Conservation (phyloP, 768 basidiomycete species). For the Kwoniella mangroviensis region DNA sequence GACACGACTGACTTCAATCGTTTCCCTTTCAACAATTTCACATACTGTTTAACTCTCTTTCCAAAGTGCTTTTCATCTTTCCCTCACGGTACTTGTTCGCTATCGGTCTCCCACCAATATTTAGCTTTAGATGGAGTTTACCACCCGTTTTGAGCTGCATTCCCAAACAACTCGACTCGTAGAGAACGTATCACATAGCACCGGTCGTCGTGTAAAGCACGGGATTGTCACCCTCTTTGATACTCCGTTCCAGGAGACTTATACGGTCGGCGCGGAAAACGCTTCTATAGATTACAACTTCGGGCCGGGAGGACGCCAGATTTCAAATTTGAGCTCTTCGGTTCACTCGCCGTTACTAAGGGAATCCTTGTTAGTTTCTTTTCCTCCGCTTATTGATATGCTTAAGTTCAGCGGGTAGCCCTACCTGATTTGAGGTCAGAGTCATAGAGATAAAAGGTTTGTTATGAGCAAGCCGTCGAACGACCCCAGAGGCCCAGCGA, state of each 20-base stretch:
- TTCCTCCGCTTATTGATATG: slow-evolving; percentile 89
- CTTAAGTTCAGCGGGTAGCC: slow-evolving; percentile 86
- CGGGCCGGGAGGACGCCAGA: slow-evolving; percentile 67
- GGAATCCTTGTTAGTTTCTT: slow-evolving; percentile 90
- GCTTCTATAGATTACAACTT: slow-evolving; percentile 81
- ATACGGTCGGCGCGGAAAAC: slow-evolving; percentile 68
- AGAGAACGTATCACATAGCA: slow-evolving; percentile 70
- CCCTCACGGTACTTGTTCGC: slow-evolving; percentile 80
- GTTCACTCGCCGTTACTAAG: slow-evolving; percentile 84
- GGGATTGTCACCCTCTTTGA: slow-evolving; percentile 63
- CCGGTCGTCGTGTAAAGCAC: slow-evolving; percentile 68
- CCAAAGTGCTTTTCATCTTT: slow-evolving; percentile 82
- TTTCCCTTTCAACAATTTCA: slow-evolving; percentile 82
- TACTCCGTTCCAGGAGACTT: slow-evolving; percentile 77
- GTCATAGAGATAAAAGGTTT: slow-evolving; percentile 32
- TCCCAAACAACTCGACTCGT: slow-evolving; percentile 85
- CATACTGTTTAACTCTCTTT: slow-evolving; percentile 80
- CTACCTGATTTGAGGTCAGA: slow-evolving; percentile 79
- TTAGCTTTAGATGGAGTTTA: slow-evolving; percentile 85
- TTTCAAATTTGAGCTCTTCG: slow-evolving; percentile 82
- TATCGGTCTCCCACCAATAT: slow-evolving; percentile 80
- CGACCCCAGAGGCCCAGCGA: slow-evolving; percentile 28
- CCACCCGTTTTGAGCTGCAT: slow-evolving; percentile 82
- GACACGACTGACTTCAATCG: slow-evolving; percentile 70
- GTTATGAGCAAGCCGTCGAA: slow-evolving; percentile 43